phyloP scores from a whole-genome alignment of 805 yeast species.

The Saccharomyces jurei region DNA sequence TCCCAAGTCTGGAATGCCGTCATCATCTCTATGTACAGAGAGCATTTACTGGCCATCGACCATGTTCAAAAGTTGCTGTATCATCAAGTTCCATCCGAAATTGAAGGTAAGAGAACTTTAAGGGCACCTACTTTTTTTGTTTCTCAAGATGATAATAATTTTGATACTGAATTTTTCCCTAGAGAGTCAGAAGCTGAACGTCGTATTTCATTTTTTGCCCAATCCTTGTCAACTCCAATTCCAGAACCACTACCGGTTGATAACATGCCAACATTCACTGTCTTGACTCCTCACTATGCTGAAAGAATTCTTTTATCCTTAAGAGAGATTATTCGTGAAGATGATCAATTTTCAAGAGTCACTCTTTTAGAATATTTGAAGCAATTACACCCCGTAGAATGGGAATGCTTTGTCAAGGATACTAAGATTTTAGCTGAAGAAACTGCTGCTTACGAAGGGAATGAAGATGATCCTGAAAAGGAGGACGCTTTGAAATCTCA shows the following conservation, averaged over 20 bases:
- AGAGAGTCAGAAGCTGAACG: slow-evolving; percentile 97
- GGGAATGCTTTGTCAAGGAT: slow-evolving; percentile 96
- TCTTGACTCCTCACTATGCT: slow-evolving; percentile 89
- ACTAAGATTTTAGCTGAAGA: slow-evolving; percentile 93
- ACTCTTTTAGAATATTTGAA: slow-evolving; percentile 89
- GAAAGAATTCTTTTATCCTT: slow-evolving; percentile 91
- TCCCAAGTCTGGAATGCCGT: slow-evolving; percentile 99
- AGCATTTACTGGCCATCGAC: slow-evolving; percentile 94
- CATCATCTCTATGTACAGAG: slow-evolving; percentile 99
- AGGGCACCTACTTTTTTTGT: slow-evolving; percentile 99
- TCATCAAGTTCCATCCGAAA: slow-evolving; percentile 97
- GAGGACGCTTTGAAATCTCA: slow-evolving; percentile 70
- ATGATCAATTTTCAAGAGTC: slow-evolving; percentile 91
- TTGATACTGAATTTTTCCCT: slow-evolving; percentile 96
- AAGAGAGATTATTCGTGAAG: slow-evolving; percentile 94
- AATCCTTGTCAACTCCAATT: slow-evolving; percentile 95
- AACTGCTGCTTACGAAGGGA: slow-evolving; percentile 63
- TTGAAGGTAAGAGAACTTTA: slow-evolving; percentile 95
- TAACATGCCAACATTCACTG: slow-evolving; percentile 99
- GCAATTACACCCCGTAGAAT: slow-evolving; percentile 91
- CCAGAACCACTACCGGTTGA: slow-evolving; percentile 99
- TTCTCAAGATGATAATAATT: slow-evolving; percentile 90
- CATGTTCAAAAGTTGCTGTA: slow-evolving; percentile 95
- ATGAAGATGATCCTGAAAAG: slow-evolving; percentile 39
- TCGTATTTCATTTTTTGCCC: slow-evolving; percentile 98